Evolutionary conservation across 306 rosid genomes (phyloP).

Genomic region (Bauhinia variegata): DNA sequence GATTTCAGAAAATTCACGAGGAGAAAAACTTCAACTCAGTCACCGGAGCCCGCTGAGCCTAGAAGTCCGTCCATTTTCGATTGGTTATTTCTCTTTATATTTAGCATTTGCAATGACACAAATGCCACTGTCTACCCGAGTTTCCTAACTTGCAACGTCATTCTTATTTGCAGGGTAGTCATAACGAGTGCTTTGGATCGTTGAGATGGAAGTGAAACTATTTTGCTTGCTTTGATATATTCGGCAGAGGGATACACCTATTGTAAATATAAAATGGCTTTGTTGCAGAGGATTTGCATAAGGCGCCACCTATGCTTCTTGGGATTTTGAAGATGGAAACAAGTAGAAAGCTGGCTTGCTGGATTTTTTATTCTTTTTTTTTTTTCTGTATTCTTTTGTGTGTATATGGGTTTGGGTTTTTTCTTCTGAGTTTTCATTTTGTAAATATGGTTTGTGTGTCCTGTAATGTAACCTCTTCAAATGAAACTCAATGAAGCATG

Average conservation of each 20-base stretch:
- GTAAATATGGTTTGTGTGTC: conserved; percentile 46
- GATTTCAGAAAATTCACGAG: conserved; percentile 61
- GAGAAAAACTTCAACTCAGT: conserved; percentile 47
- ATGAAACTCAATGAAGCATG: conserved; percentile 45
- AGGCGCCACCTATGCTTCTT: conserved; percentile 41
- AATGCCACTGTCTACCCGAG: neutral
- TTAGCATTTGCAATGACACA: neutral
- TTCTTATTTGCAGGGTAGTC: conserved; percentile 63
- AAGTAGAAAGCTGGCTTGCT: conserved; percentile 6
- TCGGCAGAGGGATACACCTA: conserved; percentile 42
- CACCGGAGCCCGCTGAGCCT: conserved; percentile 37
- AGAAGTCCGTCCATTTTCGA: conserved; percentile 58
- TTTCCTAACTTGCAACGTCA: neutral
- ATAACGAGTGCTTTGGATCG: conserved; percentile 72
- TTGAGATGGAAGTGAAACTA: conserved; percentile 47
- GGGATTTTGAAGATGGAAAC: conserved; percentile 38
- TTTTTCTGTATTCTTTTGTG: neutral
- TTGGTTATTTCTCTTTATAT: conserved; percentile 52
- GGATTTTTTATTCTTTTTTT: neutral
- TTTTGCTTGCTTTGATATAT: conserved; percentile 21
- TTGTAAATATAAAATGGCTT: conserved; percentile 43
- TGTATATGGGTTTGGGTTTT: neutral
- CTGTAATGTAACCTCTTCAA: conserved; percentile 29
- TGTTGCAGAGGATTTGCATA: conserved; percentile 24
- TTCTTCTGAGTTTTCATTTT: conserved; percentile 33